Conservation (phyloP, 2,329 filamentous ascomycete species). For the Penicillium sp. region DNA sequence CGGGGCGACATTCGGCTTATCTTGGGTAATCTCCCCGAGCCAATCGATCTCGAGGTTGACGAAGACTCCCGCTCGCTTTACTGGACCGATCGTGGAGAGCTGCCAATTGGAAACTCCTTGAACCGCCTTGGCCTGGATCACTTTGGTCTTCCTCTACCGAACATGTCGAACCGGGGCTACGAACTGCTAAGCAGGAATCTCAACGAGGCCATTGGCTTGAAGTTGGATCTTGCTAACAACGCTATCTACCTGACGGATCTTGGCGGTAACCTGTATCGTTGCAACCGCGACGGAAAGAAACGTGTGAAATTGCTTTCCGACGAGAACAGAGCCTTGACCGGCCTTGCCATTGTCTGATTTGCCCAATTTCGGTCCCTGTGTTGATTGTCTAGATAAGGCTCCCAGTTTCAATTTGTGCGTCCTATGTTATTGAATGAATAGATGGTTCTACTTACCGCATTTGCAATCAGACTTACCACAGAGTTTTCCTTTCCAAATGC, state of each 20-base stretch:
- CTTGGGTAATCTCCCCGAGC: conserved; percentile 52
- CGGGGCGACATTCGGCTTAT: conserved; percentile 50
- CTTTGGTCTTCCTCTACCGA: not conserved
- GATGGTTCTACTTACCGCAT: too few species aligned
- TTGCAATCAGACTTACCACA: too few species aligned
- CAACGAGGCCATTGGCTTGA: conserved; percentile 14
- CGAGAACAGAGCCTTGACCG: not conserved
- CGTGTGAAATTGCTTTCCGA: not conserved
- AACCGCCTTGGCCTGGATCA: conserved; percentile 41
- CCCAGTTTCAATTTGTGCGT: too few species aligned
- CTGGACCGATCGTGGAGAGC: conserved; percentile 63
- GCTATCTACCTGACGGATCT: conserved; percentile 10
- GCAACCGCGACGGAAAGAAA: not conserved
- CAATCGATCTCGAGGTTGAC: conserved; percentile 60
- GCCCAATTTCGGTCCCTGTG: too few species aligned
- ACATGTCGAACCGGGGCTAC: not conserved
- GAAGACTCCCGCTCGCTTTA: conserved; percentile 49
- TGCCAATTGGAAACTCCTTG: conserved; percentile 56
- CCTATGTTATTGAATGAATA: too few species aligned
- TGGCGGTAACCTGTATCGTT: conserved; percentile 3
- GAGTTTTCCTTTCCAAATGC: too few species aligned
- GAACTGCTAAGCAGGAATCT: conserved; percentile 24
- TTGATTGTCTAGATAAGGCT: too few species aligned
- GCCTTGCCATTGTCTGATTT: not conserved
- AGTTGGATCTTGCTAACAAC: conserved; percentile 6